Percentiles rank a stretch among this genome's conserved stretches.
phyloP scores from a whole-genome alignment of 305 asterid species.

The Solanum hybrid region DNA sequence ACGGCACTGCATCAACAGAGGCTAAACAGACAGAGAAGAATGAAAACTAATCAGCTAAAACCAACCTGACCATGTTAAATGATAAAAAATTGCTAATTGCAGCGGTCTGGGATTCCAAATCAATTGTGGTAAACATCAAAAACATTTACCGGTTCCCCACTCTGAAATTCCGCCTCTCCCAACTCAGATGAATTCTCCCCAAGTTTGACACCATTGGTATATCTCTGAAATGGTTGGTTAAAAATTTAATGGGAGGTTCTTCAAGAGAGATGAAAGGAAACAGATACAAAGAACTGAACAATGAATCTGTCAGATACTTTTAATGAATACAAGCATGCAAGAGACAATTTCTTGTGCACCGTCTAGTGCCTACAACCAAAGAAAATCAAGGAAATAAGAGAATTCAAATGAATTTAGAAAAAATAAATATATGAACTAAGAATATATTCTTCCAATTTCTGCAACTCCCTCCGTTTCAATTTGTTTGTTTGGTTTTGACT shows the following conservation, averaged over 20 bases:
- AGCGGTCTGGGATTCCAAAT: not conserved
- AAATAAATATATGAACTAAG: not conserved
- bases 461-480: not conserved
- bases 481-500: not conserved
- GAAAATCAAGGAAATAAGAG: not conserved
- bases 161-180: conserved; percentile 20
- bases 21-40: conserved; percentile 35
- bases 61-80: not conserved
- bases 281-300: not conserved
- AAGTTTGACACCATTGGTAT: conserved; percentile 5
- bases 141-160: conserved; percentile 41
- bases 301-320: not conserved
- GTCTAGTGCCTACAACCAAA: not conserved
- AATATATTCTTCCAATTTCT: not conserved
- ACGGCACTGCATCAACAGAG: conserved; percentile 75
- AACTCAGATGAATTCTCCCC: conserved; percentile 16
- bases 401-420: not conserved
- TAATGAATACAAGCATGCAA: not conserved
- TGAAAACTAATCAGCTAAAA: not conserved
- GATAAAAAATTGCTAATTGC: not conserved
- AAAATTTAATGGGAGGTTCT: not conserved
- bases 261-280: not conserved
- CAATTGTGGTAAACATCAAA: not conserved
- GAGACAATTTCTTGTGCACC: not conserved
- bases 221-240: conserved; percentile 7